Evolutionary conservation across 169 alveolate genomes (phyloP), one percentile per base, ranked within the genome.

Genomic region (Plasmodium berghei): DNA sequence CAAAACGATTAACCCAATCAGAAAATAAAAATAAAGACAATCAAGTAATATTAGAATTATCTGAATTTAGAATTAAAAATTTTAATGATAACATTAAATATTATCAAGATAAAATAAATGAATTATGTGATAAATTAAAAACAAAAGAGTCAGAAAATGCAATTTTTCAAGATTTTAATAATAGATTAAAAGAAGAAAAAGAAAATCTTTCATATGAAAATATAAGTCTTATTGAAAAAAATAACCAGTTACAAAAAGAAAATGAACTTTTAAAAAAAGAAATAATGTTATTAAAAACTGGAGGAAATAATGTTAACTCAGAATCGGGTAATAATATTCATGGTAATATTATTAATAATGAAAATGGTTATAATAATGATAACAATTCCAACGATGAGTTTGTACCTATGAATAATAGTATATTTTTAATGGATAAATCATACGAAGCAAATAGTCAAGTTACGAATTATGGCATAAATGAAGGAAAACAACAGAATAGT

Each of bases 51-150:
- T 45, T 70, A 64, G 91, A 86, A 86, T 86, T 86, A 62, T 86
- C 91, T 9, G 91, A 86, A 58, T 86, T 86, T 46, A 46, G 91
- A 58, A 86, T 86, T 58, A 87, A 86, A 71, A 86, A 86, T 86
- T 86, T 86, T 86, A 28, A 86, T 86, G 91, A 86, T 59, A 86
- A 86, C 46, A 40, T 86, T 16, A 86, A 86, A 56, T 86, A 86
- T 86, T 86, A 58, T 55, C 86, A 48, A 70, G n/a, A 61, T 22
- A 86, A 86, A 14, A 70, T 86, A n/a, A 61, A 72, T 46, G 91
- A 86, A 70, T 86, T 86, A 64, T 63, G 74, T 49, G 91, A 86
- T 18, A 69, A 86, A 16, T 52, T 86, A 16, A 61, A 70, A 14
- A 86, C 24, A 40, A 86, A 86, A 26, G 91, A 86, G 48, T 63